phyloP scores from a whole-genome alignment of 176 grass and related monocot genomes.

The Chrysopogon serrulatus region DNA sequence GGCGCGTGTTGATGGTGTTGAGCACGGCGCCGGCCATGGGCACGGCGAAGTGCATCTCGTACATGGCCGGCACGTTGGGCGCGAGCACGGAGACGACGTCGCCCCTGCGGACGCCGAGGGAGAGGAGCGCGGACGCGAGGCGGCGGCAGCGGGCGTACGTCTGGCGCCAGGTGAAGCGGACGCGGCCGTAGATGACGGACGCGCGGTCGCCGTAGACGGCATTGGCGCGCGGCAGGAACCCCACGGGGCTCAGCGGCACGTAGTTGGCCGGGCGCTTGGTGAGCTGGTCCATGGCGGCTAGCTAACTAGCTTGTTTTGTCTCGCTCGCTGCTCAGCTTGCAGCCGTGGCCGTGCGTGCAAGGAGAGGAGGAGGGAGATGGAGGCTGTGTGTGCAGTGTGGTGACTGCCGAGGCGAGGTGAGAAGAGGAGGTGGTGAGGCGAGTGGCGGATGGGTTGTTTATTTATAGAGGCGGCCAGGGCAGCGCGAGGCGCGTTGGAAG shows the following conservation, averaged over 20 bases:
- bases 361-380: too few species aligned
- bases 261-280: constrained; percentile 46
- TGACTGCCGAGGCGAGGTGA: background rate
- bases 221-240: constrained; percentile 59
- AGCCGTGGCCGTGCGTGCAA: background rate
- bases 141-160: constrained; percentile 54
- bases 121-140: constrained; percentile 49
- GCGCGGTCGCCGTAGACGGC: constrained; percentile 66
- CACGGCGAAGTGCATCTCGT: constrained; percentile 81
- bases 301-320: background rate
- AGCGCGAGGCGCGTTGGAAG: background rate
- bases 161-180: constrained; percentile 50
- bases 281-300: constrained; percentile 47
- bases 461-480: constrained; percentile 5
- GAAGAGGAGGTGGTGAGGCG: background rate
- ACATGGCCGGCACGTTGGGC: constrained; percentile 66
- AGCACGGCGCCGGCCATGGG: constrained; percentile 78
- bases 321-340: background rate
- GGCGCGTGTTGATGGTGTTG: constrained; percentile 77
- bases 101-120: constrained; percentile 26
- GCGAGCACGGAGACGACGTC: constrained; percentile 74
- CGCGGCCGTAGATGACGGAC: constrained; percentile 52
- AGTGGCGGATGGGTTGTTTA: background rate
- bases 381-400: background rate
- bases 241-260: constrained; percentile 55